Evolutionary conservation across 805 yeast genomes (phyloP), one percentile per base, ranked within the genome.

Genomic region (Candida montana): DNA sequence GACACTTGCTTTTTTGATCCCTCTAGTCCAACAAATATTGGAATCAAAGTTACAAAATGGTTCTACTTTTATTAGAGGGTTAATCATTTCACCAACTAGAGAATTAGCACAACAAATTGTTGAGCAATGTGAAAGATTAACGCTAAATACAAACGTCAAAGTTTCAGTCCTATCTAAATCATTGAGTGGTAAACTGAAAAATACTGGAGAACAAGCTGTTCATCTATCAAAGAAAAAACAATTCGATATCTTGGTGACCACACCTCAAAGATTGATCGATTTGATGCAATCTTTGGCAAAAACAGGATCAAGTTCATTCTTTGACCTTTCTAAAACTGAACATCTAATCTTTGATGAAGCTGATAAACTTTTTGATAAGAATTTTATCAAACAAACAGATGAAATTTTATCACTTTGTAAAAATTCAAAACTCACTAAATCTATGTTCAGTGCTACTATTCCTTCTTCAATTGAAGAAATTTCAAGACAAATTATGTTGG

Each of bases 391-490:
- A 51, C 99, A 93, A 67, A 84, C 96, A 1, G 99, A 93, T 61
- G 81, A 78, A 40, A 82, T 93, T 45, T 64, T 93, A 46, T 69
- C 81, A 5, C 57, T 64, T 3, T 62, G 69, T 47, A 52, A 52
- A 7, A 62, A 64, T 58, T 75, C 47, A 54, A 73, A 55, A 58
- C 71, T 47, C 55, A 69, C 40, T 39, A 87, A 81, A 63, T 79
- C 93, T 10, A 81, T 95, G 67, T 91, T 84, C 59, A 87, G 96
- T 9, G 99, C 99, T 8, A 93, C 99, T 0, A 83, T 93, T 45
- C 96, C 98, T 1, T 84, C 96, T 2, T 79, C 83, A 41, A 95
- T 91, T 18, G 99, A 91, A 64, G 90, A 85, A 53, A 71, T 89
- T 53, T 96, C 96, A 3, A 72, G 77, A 29, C 71, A 83, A 21